These are phyloP conservation scores for Wickerhamiella spandovensis DNA, from an alignment of 805 yeast genomes.

Conservation along the genomic window DNA sequence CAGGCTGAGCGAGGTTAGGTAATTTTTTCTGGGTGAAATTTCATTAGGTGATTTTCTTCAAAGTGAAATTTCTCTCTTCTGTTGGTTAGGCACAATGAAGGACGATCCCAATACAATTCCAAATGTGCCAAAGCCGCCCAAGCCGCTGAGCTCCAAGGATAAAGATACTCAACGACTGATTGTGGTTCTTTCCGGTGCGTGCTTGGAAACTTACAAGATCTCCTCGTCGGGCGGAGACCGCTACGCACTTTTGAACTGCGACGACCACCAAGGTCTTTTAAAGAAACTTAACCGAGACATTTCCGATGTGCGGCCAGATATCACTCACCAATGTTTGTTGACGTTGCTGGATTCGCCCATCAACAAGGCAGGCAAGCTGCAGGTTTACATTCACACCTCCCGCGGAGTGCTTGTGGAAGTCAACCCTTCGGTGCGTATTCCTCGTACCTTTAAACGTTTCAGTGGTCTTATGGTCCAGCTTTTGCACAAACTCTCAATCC, in stretches of 20 bases:
- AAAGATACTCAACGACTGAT: conserved; percentile 75
- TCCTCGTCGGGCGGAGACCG: conserved; percentile 73
- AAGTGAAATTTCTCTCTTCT: background rate
- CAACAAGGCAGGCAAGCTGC: conserved; percentile 92
- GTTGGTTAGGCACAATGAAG: conserved; percentile 5
- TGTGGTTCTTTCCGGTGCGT: conserved; percentile 93
- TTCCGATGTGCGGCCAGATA: conserved; percentile 98
- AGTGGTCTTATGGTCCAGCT: conserved; percentile 97
- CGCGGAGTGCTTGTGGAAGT: conserved; percentile 90
- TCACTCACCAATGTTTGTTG: conserved; percentile 92
- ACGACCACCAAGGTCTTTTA: conserved; percentile 91
- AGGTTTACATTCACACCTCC: conserved; percentile 92
- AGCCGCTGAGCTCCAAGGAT: conserved; percentile 68
- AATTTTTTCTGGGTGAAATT: background rate
- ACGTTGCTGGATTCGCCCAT: conserved; percentile 94
- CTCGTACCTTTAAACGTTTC: conserved; percentile 95
- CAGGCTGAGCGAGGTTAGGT: background rate
- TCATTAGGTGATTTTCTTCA: background rate
- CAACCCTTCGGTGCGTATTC: conserved; percentile 92
- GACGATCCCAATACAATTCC: conserved; percentile 37
- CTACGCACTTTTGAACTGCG: conserved; percentile 88
- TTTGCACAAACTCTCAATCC: conserved; percentile 78
- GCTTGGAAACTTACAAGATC: conserved; percentile 87
- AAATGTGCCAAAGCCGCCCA: conserved; percentile 79
- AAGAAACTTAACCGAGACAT: conserved; percentile 95